Evolutionary conservation across 345 rosid genomes (phyloP).

Genomic region (Gossypium herbaceum): DNA sequence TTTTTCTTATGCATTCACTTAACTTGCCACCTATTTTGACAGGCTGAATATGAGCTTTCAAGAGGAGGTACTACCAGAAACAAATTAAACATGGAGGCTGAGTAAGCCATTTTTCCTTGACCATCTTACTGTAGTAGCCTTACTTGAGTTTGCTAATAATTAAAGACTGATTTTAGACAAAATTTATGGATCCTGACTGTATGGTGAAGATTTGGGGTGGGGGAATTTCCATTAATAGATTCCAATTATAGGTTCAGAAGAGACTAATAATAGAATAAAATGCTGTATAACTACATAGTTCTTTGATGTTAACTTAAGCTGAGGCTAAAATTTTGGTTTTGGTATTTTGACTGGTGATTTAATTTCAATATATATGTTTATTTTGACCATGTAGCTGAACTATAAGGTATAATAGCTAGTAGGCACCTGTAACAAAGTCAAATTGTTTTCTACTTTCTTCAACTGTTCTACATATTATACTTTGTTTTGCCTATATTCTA

Average conservation of each 20-base stretch:
- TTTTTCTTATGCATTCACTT: neutral
- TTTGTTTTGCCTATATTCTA: neutral
- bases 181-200: neutral
- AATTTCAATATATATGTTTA: slow-evolving; percentile 7
- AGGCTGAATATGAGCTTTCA: slow-evolving; percentile 77
- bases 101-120: slow-evolving; percentile 47
- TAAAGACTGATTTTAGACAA: neutral
- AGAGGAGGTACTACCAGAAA: slow-evolving; percentile 60
- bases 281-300: neutral
- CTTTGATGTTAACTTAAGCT: neutral
- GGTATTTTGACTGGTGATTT: neutral
- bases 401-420: neutral
- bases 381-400: slow-evolving; percentile 9
- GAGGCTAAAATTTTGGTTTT: slow-evolving; percentile 5
- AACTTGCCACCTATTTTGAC: slow-evolving; percentile 22
- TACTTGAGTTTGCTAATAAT: slow-evolving; percentile 3
- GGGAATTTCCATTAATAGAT: neutral
- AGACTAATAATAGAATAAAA: neutral
- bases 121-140: slow-evolving; percentile 13
- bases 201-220: neutral
- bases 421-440: slow-evolving; percentile 2
- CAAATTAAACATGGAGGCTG: slow-evolving; percentile 69
- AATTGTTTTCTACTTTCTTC: neutral
- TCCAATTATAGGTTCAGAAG: neutral
- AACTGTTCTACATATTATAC: neutral